These are phyloP conservation scores for Asclepias syriaca DNA, from an alignment of 257 asterid genomes.

Conservation along the genomic window DNA sequence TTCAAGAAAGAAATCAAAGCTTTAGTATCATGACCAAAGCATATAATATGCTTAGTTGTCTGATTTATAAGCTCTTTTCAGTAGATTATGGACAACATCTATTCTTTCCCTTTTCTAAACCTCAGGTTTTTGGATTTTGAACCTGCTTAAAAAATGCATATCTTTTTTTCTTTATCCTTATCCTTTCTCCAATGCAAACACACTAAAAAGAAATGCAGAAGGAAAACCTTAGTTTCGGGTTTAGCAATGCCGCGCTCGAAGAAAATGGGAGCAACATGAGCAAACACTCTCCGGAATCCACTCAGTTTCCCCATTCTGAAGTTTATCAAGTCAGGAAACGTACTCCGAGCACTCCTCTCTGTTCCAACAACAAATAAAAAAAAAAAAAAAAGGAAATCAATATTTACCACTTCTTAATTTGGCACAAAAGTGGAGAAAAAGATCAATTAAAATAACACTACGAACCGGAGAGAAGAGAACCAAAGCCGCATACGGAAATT, in stretches of 20 bases:
- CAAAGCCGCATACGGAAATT: slow-evolving; percentile 81
- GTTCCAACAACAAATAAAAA: slow-evolving; percentile 14
- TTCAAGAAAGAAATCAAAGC: background rate
- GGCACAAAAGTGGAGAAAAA: background rate
- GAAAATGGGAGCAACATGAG: slow-evolving; percentile 89
- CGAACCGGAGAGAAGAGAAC: slow-evolving; percentile 93
- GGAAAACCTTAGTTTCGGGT: slow-evolving; percentile 78
- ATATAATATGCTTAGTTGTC: no score
- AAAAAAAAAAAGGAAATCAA: background rate
- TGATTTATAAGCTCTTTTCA: no score
- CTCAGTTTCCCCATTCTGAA: slow-evolving; percentile 75
- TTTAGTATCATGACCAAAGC: no score
- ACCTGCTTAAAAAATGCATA: background rate
- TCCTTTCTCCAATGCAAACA: background rate
- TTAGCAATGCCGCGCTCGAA: slow-evolving; percentile 85
- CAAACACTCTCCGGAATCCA: slow-evolving; percentile 89
- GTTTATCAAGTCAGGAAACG: slow-evolving; percentile 85
- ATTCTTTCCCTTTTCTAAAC: background rate
- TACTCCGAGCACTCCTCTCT: slow-evolving; percentile 95
- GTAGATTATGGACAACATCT: background rate
- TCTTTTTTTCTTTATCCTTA: background rate
- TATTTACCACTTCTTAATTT: background rate
- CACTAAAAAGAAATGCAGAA: background rate
- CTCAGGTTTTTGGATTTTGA: background rate
- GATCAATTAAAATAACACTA: slow-evolving; percentile 5